Evolutionary conservation across 495 filamentous ascomycete species (phyloP).

Genomic region (Talaromyces wortmannii): DNA sequence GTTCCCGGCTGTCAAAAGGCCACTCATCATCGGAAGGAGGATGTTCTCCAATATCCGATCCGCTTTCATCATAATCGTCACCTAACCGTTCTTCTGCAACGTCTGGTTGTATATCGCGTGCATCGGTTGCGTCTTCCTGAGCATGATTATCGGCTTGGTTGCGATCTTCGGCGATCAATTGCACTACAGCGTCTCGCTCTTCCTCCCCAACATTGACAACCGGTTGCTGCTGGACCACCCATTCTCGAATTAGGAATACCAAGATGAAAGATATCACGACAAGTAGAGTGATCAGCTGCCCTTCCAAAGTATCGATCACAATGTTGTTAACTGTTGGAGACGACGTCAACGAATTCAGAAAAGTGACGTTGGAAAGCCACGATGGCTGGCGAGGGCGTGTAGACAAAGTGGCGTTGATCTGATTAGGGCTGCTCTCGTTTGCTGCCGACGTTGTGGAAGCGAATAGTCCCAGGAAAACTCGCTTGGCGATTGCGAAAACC

Average conservation of each 20-base stretch:
- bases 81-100: slow-evolving; percentile 2
- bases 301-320: slow-evolving; percentile 80
- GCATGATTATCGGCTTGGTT: slow-evolving; percentile 13
- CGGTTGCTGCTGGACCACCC: slow-evolving; percentile 96
- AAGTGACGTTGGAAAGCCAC: slow-evolving; percentile 62
- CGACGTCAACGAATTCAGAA: slow-evolving; percentile 67
- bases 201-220: slow-evolving; percentile 54
- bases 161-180: slow-evolving; percentile 33
- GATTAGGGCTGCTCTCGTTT: slow-evolving; percentile 8
- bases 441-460: slow-evolving; percentile 28
- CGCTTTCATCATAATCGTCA: background rate
- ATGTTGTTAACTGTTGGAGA: slow-evolving; percentile 68
- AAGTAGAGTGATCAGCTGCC: slow-evolving; percentile 83
- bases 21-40: slow-evolving; percentile 4
- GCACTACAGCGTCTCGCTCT: slow-evolving; percentile 35
- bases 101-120: slow-evolving; percentile 14
- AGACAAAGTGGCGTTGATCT: slow-evolving; percentile 15
- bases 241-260: slow-evolving; percentile 92
- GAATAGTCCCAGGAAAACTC: slow-evolving; percentile 30
- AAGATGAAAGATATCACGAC: slow-evolving; percentile 91
- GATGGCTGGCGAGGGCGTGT: slow-evolving; percentile 30
- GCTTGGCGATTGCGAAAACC: slow-evolving; percentile 39
- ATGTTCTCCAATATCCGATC: background rate
- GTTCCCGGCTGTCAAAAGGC: background rate
- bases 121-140: slow-evolving; percentile 6